These are phyloP conservation scores for Viola odorata DNA, from an alignment of 345 rosid genomes.

Conservation along the genomic window DNA sequence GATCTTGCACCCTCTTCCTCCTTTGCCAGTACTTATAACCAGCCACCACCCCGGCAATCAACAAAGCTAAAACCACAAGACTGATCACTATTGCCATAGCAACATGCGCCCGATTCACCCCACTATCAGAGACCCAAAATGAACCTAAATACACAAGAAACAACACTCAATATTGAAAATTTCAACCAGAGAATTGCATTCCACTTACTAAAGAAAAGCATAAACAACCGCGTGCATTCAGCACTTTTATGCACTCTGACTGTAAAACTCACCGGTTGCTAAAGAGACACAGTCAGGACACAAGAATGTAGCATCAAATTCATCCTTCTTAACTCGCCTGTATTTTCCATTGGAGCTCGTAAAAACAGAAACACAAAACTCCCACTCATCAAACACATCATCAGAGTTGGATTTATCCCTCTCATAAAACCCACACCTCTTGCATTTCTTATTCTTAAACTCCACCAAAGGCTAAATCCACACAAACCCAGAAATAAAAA, in stretches of 20 bases:
- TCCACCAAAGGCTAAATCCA: constrained; percentile 57
- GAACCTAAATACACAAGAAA: constrained; percentile 22
- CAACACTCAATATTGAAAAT: not conserved
- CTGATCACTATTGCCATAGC: constrained; percentile 43
- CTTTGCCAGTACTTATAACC: constrained; percentile 58
- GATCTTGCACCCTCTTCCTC: constrained; percentile 79
- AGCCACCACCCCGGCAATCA: constrained; percentile 27
- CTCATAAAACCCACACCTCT: constrained; percentile 92
- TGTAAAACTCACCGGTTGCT: constrained; percentile 32
- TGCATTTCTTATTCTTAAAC: constrained; percentile 63
- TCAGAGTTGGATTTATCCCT: constrained; percentile 45
- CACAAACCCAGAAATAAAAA: not conserved
- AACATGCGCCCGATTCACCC: constrained; percentile 30
- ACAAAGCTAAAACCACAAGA: constrained; percentile 30
- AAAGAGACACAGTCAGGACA: constrained; percentile 51
- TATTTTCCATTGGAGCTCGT: constrained; percentile 45
- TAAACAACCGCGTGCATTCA: no score
- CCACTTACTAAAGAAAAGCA: not conserved
- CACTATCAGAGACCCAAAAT: constrained; percentile 12
- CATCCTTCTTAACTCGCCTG: constrained; percentile 37
- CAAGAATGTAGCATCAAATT: constrained; percentile 58
- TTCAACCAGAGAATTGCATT: not conserved
- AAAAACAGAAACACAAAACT: constrained; percentile 82
- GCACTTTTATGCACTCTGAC: no score
- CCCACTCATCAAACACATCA: constrained; percentile 82